Evolutionary conservation across 1,139 yeast genomes (phyloP), one percentile per base, ranked within the genome.

Genomic region (Scheffersomyces lignicola): DNA sequence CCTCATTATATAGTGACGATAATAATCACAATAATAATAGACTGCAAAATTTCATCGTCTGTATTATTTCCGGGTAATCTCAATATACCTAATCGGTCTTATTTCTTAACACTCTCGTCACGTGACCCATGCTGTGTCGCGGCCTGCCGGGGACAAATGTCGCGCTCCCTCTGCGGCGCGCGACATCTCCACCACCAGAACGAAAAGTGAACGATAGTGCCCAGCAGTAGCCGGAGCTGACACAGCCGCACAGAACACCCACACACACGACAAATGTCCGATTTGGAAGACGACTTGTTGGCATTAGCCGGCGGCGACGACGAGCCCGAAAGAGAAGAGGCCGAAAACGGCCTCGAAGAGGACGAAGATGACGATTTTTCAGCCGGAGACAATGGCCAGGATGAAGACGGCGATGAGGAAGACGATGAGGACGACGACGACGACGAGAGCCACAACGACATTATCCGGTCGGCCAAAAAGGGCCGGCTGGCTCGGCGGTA

Each of bases 231-330:
- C 23, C 23, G 10, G 10, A 10, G 10, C 23, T 10, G 10, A 21
- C 10, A 10, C 10, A 10, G 10, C 23, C 10, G 10, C 23, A 10
- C 10, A 10, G 10, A 28, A 30, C 33, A 14, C 16, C 20, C 16
- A 20, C 11, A 22, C n/a, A 20, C 5, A 13, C 13, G 14, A 22
- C 43, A 14, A 27, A 69, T 69, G 76, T 68, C 74, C 40, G 92
- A 83, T 60, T 76, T 84, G 54, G 95, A 85, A 54, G 96, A 88
- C 56, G 96, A 88, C 71, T 78, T 88, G 62, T 75, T 89, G 56
- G 96, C 95, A 6, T 75, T 89, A 47, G 97, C 96, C 24, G 96
- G 95, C 38, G 87, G 82, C 22, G 69, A 58, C 14, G 67, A 55
- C 41, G 54, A 62, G n/a, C 10, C 29, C 20, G 29, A 14, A 5